Evolutionary conservation across 192 early-diverging fungal genomes (phyloP), one percentile per base, ranked within the genome.

Genomic region (Coemansia sp.): DNA sequence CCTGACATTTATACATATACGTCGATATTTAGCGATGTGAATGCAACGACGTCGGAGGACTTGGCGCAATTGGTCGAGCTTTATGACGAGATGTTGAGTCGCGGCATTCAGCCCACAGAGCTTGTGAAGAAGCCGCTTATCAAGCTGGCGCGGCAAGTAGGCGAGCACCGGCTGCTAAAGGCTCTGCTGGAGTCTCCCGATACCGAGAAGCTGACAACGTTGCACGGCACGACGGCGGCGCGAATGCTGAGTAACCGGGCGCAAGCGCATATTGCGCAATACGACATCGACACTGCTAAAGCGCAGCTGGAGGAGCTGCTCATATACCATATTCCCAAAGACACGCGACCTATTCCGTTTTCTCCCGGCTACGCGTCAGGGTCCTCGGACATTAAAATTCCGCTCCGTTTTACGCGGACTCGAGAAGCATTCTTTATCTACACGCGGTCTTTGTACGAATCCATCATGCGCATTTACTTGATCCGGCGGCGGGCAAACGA

Each of bases 31-130:
- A 81, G 66, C 66, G 69, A 72, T 15, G 60, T 65, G 11, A 57
- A 38, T 38, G 51, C 60, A 7, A 38, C 23, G 5, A 56, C 49
- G 12, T 21, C 50, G 15, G 37, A 64, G 2, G 73, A 81, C 21
- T 48, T 81, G 59, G 50, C 47, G 0, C 63, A 47, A 5, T 48
- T 81, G 24, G 61, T 64, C 12, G 52, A 24, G 15, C 17, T 66
- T n/a, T 81, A 72, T 37, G 73, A 81, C 47, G 78, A 81, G 60
- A 81, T 81, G 78, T 21, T 66, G 23, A 17, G 19, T 2, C 62
- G 63, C 21, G 50, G 35, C 19, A 72, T 81, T 3, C 47, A 55
- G 21, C 63, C 78, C 14, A 72, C 63, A 29, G 62, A 60, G 4
- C 66, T 68, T 2, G 38, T 67, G 2, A 39, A 69, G 55, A 81